These are phyloP conservation scores for Capronia americana DNA, from an alignment of 2,329 filamentous ascomycete genomes.

Conservation along the genomic window DNA sequence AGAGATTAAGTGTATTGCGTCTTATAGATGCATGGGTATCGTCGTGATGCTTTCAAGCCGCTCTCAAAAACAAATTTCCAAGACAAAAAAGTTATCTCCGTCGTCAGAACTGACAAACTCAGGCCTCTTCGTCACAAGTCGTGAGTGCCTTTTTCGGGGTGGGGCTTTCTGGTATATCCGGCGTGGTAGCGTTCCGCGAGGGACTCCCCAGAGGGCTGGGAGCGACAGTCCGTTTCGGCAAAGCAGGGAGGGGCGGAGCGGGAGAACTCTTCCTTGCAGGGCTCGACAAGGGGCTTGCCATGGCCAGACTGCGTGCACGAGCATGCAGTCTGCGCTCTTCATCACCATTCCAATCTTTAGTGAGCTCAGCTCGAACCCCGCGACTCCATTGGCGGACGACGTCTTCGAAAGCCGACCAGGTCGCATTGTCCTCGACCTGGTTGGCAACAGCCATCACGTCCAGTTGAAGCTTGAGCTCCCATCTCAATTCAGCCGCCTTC, in stretches of 20 bases:
- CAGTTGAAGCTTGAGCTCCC: conserved; percentile 82
- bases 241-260: conserved; percentile 31
- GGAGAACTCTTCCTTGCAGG: conserved; percentile 32
- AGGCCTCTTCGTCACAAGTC: conserved; percentile 23
- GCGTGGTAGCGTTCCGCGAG: conserved; percentile 10
- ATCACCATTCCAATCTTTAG: conserved; percentile 67
- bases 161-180: conserved; percentile 25
- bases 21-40: conserved; percentile 36
- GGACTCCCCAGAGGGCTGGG: conserved; percentile 31
- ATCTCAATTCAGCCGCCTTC: conserved; percentile 92
- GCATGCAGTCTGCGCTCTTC: conserved; percentile 40
- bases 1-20: conserved; percentile 25
- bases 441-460: conserved; percentile 87
- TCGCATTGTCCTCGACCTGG: conserved; percentile 63
- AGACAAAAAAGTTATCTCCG: conserved; percentile 3
- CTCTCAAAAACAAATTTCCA: conserved; percentile 24
- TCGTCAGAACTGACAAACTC: neutral
- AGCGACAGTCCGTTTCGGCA: conserved; percentile 24
- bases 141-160: conserved; percentile 16
- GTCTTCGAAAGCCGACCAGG: conserved; percentile 80
- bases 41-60: conserved; percentile 24
- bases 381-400: conserved; percentile 84
- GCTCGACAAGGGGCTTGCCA: conserved; percentile 38
- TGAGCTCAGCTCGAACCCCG: conserved; percentile 81
- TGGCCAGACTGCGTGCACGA: conserved; percentile 38